Evolutionary conservation across 257 asterid species (phyloP).

Genomic region (Capsicum chinense): DNA sequence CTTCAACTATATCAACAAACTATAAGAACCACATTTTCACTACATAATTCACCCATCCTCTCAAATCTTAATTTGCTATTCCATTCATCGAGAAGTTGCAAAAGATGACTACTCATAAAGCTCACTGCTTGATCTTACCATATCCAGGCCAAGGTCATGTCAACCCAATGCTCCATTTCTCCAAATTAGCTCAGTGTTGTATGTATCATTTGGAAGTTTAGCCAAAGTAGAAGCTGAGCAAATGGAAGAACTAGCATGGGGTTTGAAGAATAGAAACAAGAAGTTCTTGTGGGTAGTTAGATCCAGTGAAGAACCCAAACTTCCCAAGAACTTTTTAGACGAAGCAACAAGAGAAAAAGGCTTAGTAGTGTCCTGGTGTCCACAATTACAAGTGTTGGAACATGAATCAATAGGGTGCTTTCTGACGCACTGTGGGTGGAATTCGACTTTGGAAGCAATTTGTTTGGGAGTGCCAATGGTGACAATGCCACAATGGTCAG

Average conservation of each 20-base stretch:
- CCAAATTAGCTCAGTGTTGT: constrained; percentile 15
- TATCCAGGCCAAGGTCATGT: constrained; percentile 47
- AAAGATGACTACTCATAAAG: neutral
- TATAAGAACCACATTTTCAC: too few relatives aligned
- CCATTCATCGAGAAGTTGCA: neutral
- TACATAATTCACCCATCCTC: neutral
- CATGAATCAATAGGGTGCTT: constrained; percentile 36
- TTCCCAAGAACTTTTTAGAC: neutral
- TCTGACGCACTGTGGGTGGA: constrained; percentile 62
- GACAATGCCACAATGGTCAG: constrained; percentile 39
- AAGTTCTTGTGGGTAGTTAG: constrained; percentile 25
- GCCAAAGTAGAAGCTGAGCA: neutral
- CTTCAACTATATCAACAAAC: too few relatives aligned
- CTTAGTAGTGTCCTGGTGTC: constrained; percentile 14
- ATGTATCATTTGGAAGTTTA: constrained; percentile 25
- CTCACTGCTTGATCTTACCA: too few relatives aligned
- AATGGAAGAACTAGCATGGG: constrained; percentile 24
- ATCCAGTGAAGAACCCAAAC: constrained; percentile 3
- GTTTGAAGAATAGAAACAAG: neutral
- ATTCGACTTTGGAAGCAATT: constrained; percentile 57
- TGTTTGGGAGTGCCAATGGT: constrained; percentile 27
- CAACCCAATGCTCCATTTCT: constrained; percentile 60
- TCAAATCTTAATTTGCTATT: too few relatives aligned
- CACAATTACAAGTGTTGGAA: constrained; percentile 17
- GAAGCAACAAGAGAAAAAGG: neutral